Base-by-base conservation (phyloP, 2,329 filamentous ascomycete genomes). In the Didymellaceae sp. region DNA sequence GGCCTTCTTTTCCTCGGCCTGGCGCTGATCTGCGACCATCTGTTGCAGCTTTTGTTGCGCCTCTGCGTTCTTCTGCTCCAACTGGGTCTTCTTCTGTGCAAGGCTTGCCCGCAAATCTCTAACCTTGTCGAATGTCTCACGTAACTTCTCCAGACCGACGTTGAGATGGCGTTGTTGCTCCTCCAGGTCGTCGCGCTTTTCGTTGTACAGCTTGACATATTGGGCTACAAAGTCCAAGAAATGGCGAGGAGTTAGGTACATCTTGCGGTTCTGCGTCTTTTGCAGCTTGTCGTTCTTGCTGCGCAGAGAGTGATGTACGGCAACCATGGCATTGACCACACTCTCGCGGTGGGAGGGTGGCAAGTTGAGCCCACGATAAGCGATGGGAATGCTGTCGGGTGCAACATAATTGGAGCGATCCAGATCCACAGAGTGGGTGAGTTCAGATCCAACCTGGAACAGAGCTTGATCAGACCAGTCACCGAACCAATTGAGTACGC, bases 381-480 rank as follows among this genome's bases (percentile, higher is more conserved):
- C 94, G 22, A 97, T 88, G 2, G 92, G 94, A 57, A 99, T 90
- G 50, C 87, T 94, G 64, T 97, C 91, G 2, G 93, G 93, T 4
- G 92, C 90, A 44, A 82, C 79, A 73, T 93, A 99, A 67, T 87
- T 91, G 43, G 89, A 81, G 56, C 91, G 88, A 70, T 99, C 94
- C 45, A 99, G 82, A 71, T 99, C 94, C 52, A 99, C 86, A n/a
- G 91, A 93, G 59, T 96, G 89, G 1, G 95, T 99, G 50, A 99
- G 85, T 74, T 99, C 94, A 57, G 90, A 91, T 18, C 90, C 92
- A 57, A 99, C 95, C 75, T 99, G 95, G 86, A 95, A 99, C 16
- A 99, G 83, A 28, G 94, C 95, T 77, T 99, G 94, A 73, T 99
- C 94, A 43, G 94, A 99, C 94, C 94, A 99, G 76, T 99, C 94